A percentile compares a stretch with the other conserved stretches of the same genome.
Evolutionary conservation across 148 eudicot species (phyloP).

Genomic region (Heliamphora exappendiculata): DNA sequence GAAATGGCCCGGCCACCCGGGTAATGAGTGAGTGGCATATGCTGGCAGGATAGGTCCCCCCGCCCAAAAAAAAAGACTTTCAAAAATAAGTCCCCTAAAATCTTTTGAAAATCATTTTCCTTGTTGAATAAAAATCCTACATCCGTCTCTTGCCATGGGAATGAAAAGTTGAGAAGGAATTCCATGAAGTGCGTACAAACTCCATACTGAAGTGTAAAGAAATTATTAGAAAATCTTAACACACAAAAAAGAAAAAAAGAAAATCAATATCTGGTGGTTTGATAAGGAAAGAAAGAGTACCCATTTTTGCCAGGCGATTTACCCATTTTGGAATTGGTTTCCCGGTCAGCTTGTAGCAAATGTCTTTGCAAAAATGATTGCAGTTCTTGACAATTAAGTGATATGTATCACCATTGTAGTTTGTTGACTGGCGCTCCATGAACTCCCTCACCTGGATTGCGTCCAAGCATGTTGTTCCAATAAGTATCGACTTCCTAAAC

Average conservation of each 20-base stretch:
- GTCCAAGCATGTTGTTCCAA: conserved; percentile 68
- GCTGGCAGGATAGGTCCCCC: not conserved
- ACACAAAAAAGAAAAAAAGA: not conserved
- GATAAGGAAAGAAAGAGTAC: conserved; percentile 26
- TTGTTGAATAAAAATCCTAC: too few relatives aligned
- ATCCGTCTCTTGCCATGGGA: too few relatives aligned
- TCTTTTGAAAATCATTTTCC: too few relatives aligned
- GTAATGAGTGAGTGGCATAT: not conserved
- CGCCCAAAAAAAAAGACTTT: too few relatives aligned
- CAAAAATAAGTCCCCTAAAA: too few relatives aligned
- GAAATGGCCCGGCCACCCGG: too few relatives aligned
- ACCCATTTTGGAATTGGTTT: conserved; percentile 87
- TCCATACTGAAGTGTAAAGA: too few relatives aligned
- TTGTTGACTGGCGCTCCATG: conserved; percentile 70
- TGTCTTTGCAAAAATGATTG: conserved; percentile 87
- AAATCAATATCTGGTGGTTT: not conserved
- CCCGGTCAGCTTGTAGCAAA: conserved; percentile 64
- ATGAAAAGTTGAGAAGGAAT: not conserved
- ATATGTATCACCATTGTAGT: conserved; percentile 79
- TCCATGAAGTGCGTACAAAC: not conserved
- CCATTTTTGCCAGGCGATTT: conserved; percentile 78
- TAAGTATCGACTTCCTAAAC: conserved; percentile 67
- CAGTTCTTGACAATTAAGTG: conserved; percentile 84
- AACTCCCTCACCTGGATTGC: conserved; percentile 66
- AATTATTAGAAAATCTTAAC: too few relatives aligned